Evolutionary conservation across 2,329 filamentous ascomycete species (phyloP), one percentile per base, ranked within the genome.

Genomic region (Sporothrix globosa): DNA sequence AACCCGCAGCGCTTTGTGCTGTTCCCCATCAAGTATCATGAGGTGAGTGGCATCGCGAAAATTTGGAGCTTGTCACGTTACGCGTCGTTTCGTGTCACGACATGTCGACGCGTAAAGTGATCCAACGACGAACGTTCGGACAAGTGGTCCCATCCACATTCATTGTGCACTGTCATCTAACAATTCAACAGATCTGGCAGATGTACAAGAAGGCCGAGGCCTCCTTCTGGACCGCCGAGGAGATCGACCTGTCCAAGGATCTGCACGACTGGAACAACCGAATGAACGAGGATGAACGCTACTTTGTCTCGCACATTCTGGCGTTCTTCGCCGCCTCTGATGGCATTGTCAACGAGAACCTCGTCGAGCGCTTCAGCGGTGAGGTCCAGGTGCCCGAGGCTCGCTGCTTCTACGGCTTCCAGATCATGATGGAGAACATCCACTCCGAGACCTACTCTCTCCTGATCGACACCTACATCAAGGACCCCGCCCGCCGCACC

Each of bases 341-440:
- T 78, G 96, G 96, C 79, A 99, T 99, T 75, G 96, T 99, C 86
- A 99, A 99, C 81, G 96, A 99, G 88, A 99, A 99, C 86, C 87
- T 99, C 30, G 90, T 99, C 72, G 94, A 98, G 88, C 92, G 96
- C 74, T 99, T 99, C 89, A 97, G 92, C 78, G 90, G 88, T 75
- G 96, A 99, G 83, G 95, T 99, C 41, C 96, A 99, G 84, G 90
- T 98, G 71, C 95, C 96, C 13, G 96, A 99, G 84, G 96, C 96
- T 74, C 93, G 96, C 78, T 99, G 96, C 90, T 99, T 99, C 88
- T 99, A 99, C 82, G 96, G 96, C 74, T 99, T 99, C 88, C 96
- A 99, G 86, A 98, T 98, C 85, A 99, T 99, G 96, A 98, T 99
- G 92, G 96, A 99, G 87, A 99, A 99, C 85, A 97, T 99, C 78